Evolutionary conservation across 331 rosid species (phyloP).

Genomic region (Pyrus hybrid): DNA sequence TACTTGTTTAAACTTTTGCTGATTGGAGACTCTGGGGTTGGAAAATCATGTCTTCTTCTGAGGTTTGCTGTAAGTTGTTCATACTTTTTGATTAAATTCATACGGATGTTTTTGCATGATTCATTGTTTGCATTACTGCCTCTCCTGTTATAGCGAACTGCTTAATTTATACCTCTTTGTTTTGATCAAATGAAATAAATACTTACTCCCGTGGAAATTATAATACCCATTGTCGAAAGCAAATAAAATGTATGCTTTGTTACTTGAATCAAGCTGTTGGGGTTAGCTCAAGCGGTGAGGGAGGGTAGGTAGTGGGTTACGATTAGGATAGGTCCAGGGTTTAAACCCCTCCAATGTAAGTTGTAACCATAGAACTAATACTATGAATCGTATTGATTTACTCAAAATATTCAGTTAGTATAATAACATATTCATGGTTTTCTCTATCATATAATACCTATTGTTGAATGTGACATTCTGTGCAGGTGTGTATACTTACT

Average conservation of each 20-base stretch:
- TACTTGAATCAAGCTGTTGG: no score
- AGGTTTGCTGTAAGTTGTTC: slow-evolving; percentile 38
- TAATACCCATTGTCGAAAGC: no score
- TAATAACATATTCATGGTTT: not conserved
- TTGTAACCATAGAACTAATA: not conserved
- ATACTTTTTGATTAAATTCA: not conserved
- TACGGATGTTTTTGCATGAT: not conserved
- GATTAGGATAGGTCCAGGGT: no score
- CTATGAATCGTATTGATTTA: not conserved
- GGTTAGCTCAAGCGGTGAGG: no score
- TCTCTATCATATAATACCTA: not conserved
- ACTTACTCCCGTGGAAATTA: no score
- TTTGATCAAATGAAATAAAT: no score
- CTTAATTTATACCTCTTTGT: not conserved
- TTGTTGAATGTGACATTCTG: not conserved
- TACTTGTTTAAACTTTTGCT: slow-evolving; percentile 49
- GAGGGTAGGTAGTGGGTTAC: no score
- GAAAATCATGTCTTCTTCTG: slow-evolving; percentile 47
- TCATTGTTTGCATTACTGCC: not conserved
- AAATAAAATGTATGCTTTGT: not conserved
- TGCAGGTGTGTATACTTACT: not conserved
- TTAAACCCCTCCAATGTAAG: no score
- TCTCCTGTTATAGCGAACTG: not conserved
- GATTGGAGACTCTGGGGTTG: slow-evolving; percentile 52
- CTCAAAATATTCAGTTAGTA: not conserved